Evolutionary conservation across 208 protist genomes (phyloP).

Genomic region (Leptomonas pyrrhocoris): DNA sequence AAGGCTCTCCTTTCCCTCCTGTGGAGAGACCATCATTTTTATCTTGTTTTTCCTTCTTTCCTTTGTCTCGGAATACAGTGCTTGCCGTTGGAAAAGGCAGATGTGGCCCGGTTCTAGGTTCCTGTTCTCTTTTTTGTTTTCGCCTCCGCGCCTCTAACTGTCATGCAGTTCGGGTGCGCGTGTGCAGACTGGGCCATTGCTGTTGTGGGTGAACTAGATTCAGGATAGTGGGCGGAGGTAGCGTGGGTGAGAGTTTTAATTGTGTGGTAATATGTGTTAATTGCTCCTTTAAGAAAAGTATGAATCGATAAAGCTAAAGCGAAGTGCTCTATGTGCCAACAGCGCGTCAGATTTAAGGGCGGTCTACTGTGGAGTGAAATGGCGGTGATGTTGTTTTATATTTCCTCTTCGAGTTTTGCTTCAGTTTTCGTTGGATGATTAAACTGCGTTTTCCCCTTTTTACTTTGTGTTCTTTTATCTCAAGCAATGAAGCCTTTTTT

Average conservation of each 20-base stretch:
- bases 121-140: not conserved
- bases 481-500: not conserved
- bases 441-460: not conserved
- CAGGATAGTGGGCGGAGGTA: not conserved
- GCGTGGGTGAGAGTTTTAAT: not conserved
- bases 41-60: too few species aligned
- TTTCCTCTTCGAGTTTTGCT: not conserved
- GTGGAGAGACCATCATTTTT: not conserved
- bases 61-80: too few species aligned
- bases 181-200: not conserved
- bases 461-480: constrained; percentile 9
- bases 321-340: not conserved
- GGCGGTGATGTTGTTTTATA: not conserved
- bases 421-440: too few species aligned
- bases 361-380: not conserved
- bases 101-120: too few species aligned
- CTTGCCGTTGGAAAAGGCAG: too few species aligned
- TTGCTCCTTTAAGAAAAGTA: not conserved
- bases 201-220: not conserved
- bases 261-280: not conserved
- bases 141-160: not conserved
- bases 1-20: too few species aligned
- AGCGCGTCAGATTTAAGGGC: not conserved
- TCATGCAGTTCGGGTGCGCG: too few species aligned
- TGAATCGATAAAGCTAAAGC: not conserved